phyloP scores from a whole-genome alignment of 2,329 filamentous ascomycete genomes.

The Mycosphaerella arachidis region DNA sequence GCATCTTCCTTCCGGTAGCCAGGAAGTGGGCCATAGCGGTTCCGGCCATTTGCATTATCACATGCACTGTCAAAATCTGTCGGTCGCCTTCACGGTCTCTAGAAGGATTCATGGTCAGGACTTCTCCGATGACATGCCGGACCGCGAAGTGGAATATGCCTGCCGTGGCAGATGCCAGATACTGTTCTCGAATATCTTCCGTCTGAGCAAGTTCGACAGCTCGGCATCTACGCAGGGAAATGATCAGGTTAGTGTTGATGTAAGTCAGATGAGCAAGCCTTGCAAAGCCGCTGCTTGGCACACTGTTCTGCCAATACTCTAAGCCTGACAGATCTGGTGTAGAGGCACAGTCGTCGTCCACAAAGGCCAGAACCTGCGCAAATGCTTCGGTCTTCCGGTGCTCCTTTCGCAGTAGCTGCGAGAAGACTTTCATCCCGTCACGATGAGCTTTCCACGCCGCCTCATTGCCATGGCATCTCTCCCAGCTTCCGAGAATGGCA shows the following conservation, averaged over 20 bases:
- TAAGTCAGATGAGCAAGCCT: conserved; percentile 5
- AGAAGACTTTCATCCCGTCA: conserved; percentile 11
- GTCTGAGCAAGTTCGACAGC: conserved; percentile 6
- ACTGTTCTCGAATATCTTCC: conserved; percentile 1
- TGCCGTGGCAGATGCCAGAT: conserved; percentile 8
- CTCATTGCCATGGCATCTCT: conserved; percentile 12
- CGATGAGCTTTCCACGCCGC: conserved; percentile 14
- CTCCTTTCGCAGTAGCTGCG: conserved; percentile 5
- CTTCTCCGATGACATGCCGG: background rate
- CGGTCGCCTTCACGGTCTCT: conserved; percentile 12
- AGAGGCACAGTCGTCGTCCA: background rate
- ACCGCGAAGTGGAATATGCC: conserved; percentile 3
- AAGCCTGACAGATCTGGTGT: background rate
- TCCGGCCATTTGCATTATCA: conserved; percentile 14
- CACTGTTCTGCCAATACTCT: background rate
- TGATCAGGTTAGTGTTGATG: conserved; percentile 8
- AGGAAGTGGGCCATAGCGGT: conserved; percentile 12
- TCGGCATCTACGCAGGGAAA: conserved; percentile 4
- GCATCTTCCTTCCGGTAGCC: conserved; percentile 1
- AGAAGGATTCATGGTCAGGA: background rate
- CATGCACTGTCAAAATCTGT: conserved; percentile 13
- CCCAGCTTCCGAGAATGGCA: conserved; percentile 15
- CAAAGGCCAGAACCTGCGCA: conserved; percentile 11
- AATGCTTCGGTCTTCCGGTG: conserved; percentile 11
- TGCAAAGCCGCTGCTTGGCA: conserved; percentile 3